phyloP scores from a whole-genome alignment of 768 basidiomycete species.

The Phlebiopsis flavidoalba region DNA sequence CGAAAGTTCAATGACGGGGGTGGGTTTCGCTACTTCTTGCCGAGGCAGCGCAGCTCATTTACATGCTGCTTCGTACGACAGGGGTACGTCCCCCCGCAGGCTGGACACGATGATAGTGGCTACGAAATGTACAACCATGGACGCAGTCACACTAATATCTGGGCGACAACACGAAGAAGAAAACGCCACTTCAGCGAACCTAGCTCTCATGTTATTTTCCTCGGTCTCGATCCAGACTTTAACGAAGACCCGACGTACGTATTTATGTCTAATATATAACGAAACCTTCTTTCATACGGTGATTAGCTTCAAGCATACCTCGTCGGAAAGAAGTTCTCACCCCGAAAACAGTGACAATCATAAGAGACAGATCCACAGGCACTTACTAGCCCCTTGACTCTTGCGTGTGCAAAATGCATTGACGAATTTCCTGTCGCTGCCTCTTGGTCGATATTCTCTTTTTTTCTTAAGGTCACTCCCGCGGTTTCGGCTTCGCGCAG shows the following conservation, averaged over 20 bases:
- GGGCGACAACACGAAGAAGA: conserved; percentile 47
- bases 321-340: conserved; percentile 62
- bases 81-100: conserved; percentile 47
- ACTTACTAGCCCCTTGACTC: conserved; percentile 84
- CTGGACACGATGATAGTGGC: conserved; percentile 40
- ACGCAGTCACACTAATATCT: conserved; percentile 11
- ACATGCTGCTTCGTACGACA: conserved; percentile 19
- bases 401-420: conserved; percentile 58
- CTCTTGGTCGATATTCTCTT: conserved; percentile 41
- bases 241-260: conserved; percentile 91
- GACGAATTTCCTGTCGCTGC: conserved; percentile 43
- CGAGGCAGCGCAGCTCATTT: not conserved
- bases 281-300: conserved; percentile 18
- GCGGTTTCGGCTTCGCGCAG: conserved; percentile 96
- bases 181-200: conserved; percentile 84
- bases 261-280: conserved; percentile 23
- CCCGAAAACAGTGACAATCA: conserved; percentile 88
- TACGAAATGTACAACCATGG: conserved; percentile 29
- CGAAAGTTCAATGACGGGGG: conserved; percentile 77
- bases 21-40: conserved; percentile 28
- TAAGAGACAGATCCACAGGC: conserved; percentile 95
- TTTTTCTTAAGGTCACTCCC: conserved; percentile 73
- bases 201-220: conserved; percentile 91
- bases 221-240: conserved; percentile 89
- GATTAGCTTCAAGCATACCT: conserved; percentile 76